A percentile compares a stretch with the other conserved stretches of the same genome.
These are phyloP conservation scores for Raddia guianensis DNA, from an alignment of 176 grass and related monocot genomes.

Conservation along the genomic window DNA sequence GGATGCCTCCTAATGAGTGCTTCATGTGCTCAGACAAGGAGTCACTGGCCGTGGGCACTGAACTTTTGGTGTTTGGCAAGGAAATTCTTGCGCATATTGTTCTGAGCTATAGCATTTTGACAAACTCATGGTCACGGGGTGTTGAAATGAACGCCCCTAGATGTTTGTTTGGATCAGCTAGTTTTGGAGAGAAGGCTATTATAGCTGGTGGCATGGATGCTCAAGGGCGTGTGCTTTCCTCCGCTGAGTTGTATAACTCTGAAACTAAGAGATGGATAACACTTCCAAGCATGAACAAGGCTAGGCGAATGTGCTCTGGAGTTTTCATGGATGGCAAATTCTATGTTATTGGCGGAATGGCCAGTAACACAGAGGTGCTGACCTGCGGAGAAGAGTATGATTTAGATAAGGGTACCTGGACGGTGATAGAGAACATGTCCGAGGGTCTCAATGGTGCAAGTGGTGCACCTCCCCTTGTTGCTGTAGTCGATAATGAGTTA, in stretches of 20 bases:
- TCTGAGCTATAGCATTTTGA: constrained; percentile 89
- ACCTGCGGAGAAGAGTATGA: constrained; percentile 96
- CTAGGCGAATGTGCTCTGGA: constrained; percentile 90
- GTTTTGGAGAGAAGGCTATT: constrained; percentile 85
- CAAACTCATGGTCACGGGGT: constrained; percentile 85
- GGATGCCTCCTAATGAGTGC: constrained; percentile 89
- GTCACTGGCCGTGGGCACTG: constrained; percentile 87
- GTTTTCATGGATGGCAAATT: constrained; percentile 93
- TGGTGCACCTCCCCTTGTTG: constrained; percentile 87
- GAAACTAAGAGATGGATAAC: constrained; percentile 73
- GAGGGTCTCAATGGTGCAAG: constrained; percentile 77
- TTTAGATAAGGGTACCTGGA: constrained; percentile 73
- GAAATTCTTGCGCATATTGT: constrained; percentile 77
- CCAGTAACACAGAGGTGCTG: constrained; percentile 75
- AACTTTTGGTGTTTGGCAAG: constrained; percentile 92
- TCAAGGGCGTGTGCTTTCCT: constrained; percentile 57
- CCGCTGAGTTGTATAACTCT: constrained; percentile 89
- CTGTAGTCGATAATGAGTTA: constrained; percentile 87
- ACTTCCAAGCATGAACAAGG: constrained; percentile 84
- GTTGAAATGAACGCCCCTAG: constrained; percentile 86
- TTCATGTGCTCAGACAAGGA: constrained; percentile 95
- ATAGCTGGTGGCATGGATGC: constrained; percentile 85
- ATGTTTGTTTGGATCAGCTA: constrained; percentile 97
- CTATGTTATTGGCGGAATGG: constrained; percentile 91
- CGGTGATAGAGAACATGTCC: constrained; percentile 85